Evolutionary conservation across 768 basidiomycete genomes (phyloP), one percentile per base, ranked within the genome.

Genomic region (Termitomyces sp.): DNA sequence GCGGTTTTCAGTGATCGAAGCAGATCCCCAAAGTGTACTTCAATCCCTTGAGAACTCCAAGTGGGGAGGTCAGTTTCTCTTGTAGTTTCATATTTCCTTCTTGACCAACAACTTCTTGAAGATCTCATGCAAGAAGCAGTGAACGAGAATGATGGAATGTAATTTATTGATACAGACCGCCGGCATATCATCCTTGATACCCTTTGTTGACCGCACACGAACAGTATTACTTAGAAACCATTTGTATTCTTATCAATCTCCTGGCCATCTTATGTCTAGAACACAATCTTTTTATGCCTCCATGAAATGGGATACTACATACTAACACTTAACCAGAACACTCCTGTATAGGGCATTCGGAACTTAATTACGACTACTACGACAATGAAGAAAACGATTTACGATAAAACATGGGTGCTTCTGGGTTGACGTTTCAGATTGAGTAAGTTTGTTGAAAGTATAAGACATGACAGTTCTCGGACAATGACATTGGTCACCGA

Each of bases 21-120:
- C 77, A 42, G 77, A 80, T 58, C 72, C 75, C 3, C 75, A 79
- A 58, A 73, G 80, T 56, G 74, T 86, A 22, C 68, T 85, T 20
- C 76, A 78, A 20, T 80, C 85, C 12, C 80, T 87, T 72, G 79
- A 86, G 59, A 79, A 76, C 58, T 87, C 87, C n/a, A 75, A 83
- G 52, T 89, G 88, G 88, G 83, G 84, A 64, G 86, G 87, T 86
- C 63, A 64, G 85, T 49, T 16, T 71, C 14, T 46, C n/a, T 47
- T 8, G 24, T 18, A 20, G 34, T 55, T 12, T 22, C 36, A 13
- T 46, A 2, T 41, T 20, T 44, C 31, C 44, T 13, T 16, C 43
- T 32, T 36, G 42, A 46, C 29, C 22, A 20, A 32, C 73, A 10
- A 48, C 24, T 20, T 12, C 2, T 36, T 20, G 5, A 42, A 67